Base-by-base conservation (phyloP, 352 stramenopile genomes). In the Globisporangium megalacanthum region DNA sequence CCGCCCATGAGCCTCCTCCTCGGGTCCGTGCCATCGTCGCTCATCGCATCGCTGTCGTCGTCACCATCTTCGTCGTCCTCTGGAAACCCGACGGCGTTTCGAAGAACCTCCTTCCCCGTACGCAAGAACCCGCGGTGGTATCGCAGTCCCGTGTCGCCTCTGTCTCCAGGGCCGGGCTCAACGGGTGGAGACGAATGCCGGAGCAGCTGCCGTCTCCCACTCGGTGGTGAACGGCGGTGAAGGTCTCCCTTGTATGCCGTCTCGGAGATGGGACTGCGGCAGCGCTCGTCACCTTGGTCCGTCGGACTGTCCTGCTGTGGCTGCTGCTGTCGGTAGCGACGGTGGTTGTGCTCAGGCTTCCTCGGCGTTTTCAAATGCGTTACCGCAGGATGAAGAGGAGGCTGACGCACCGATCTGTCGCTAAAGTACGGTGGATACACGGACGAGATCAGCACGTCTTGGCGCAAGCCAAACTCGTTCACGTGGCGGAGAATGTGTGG, bases 381-480 rank as follows among this genome's bases (percentile, higher is more conserved):
- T 14, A 17, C 20, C 6, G 47, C 6, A 11, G 48, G 22, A 11
- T 29, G 25, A 29, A 29, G 25, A 29, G 25, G 25, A 29, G 31
- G 20, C 45, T 39, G 41, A 11, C 9, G 44, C 4, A 7, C 20
- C 11, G 47, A 36, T 37, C 53, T 39, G 35, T 63, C 52, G 31
- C 46, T 48, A 60, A 86, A 88, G 46, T 69, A 87, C 11, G 77
- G 76, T 11, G 80, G 70, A 15, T 77, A 79, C 7, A 73, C 63
- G 1, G 80, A 70, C 1, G 80, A 88, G 19, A 88, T 51, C 6
- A 88, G 69, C 13, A 90, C 68, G 50, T 79, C 68, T 42, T 90
- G 77, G 1, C 61, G 68, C 9, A 44, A 73, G 7, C 80, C 80
- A 45, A 88, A 88, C 56, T 88, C 77, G 60, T 90, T 90, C 56